phyloP scores from a whole-genome alignment of 192 early-diverging fungal genomes.

The Backusella morwellensis region DNA sequence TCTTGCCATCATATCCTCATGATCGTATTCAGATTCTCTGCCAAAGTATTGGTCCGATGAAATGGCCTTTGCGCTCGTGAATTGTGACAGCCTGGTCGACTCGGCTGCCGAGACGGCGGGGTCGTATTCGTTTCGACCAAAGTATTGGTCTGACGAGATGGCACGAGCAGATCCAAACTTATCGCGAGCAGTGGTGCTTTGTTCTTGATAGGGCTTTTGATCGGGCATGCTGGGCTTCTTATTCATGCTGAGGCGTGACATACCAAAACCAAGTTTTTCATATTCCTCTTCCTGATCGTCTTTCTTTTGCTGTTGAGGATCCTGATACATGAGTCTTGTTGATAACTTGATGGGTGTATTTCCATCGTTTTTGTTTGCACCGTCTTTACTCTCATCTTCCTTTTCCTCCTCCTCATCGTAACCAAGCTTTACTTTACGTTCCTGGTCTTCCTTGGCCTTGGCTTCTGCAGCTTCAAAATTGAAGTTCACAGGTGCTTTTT shows the following conservation, averaged over 20 bases:
- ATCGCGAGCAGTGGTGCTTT: conserved; percentile 54
- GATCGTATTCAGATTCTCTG: conserved; percentile 48
- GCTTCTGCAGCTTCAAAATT: conserved; percentile 94
- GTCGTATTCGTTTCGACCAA: conserved; percentile 77
- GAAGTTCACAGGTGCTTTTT: conserved; percentile 69
- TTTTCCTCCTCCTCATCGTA: background rate
- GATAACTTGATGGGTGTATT: conserved; percentile 5
- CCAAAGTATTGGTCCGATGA: conserved; percentile 87
- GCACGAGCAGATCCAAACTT: conserved; percentile 82
- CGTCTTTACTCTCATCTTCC: background rate
- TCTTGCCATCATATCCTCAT: background rate
- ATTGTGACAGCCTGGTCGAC: conserved; percentile 57
- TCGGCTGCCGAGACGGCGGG: conserved; percentile 49
- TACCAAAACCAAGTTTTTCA: conserved; percentile 40
- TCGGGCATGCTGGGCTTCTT: conserved; percentile 43
- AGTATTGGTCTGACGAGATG: conserved; percentile 91
- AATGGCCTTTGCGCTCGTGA: conserved; percentile 73
- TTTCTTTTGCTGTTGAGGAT: conserved; percentile 9
- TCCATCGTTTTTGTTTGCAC: background rate
- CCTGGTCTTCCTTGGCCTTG: conserved; percentile 74
- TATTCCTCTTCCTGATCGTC: background rate
- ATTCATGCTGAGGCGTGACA: conserved; percentile 29
- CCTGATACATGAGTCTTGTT: conserved; percentile 26
- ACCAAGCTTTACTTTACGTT: conserved; percentile 21
- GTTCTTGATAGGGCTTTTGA: conserved; percentile 11